Conservation (phyloP, 305 asterid genomes). For the Andrographis paniculata region DNA sequence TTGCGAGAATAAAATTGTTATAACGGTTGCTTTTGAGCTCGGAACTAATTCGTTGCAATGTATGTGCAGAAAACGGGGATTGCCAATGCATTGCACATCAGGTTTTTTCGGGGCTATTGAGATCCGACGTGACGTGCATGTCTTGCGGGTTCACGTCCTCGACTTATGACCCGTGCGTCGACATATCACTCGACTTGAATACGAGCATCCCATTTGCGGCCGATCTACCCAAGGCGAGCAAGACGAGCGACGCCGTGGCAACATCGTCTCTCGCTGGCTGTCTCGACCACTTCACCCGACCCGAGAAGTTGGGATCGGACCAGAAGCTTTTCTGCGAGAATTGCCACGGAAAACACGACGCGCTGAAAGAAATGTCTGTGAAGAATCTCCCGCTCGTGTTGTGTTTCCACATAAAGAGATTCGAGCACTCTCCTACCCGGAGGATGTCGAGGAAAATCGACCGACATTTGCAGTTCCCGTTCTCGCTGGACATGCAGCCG, state of each 20-base stretch:
- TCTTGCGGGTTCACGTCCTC: slow-evolving; percentile 73
- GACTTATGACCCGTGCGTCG: slow-evolving; percentile 63
- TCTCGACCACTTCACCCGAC: slow-evolving; percentile 67
- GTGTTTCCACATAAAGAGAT: slow-evolving; percentile 63
- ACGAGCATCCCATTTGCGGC: slow-evolving; percentile 12
- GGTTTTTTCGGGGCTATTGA: slow-evolving; percentile 54
- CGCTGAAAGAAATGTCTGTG: slow-evolving; percentile 62
- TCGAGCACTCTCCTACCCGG: slow-evolving; percentile 50
- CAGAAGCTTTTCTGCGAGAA: slow-evolving; percentile 61
- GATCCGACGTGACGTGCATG: slow-evolving; percentile 72
- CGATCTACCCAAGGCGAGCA: slow-evolving; percentile 30
- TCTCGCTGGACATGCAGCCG: slow-evolving; percentile 67
- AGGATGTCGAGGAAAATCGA: slow-evolving; percentile 61
- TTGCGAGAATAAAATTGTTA: too few species aligned
- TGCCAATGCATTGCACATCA: slow-evolving; percentile 66
- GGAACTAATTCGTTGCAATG: too few species aligned
- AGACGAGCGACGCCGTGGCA: slow-evolving; percentile 27
- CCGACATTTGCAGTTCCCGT: slow-evolving; percentile 57
- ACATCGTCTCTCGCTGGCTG: slow-evolving; percentile 43
- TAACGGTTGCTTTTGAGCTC: background rate
- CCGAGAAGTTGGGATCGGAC: slow-evolving; percentile 58
- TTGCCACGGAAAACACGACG: slow-evolving; percentile 47
- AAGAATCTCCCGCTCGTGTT: slow-evolving; percentile 56
- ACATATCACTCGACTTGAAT: slow-evolving; percentile 59
- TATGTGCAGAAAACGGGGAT: slow-evolving; percentile 50